These are phyloP conservation scores for Leccinum ponderosum DNA, from an alignment of 1,284 basidiomycete genomes.

Conservation along the genomic window DNA sequence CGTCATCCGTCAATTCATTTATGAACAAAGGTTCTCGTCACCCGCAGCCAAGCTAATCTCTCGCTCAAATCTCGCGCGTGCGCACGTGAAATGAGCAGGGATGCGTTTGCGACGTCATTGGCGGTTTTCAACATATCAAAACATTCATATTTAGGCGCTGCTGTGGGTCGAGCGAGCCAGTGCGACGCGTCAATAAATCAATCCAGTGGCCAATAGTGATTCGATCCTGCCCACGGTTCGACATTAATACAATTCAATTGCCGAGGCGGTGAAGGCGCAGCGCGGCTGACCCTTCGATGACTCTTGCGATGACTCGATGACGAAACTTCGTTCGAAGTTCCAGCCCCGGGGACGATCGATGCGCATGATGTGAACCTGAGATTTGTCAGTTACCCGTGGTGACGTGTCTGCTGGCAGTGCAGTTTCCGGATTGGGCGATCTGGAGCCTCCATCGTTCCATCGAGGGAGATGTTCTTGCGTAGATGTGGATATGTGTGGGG, in stretches of 20 bases:
- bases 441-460: neutral
- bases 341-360: conserved; percentile 3
- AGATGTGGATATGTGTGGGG: neutral
- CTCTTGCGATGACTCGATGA: neutral
- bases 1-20: conserved; percentile 6
- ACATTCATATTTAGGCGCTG: neutral
- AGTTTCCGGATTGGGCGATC: conserved; percentile 8
- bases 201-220: neutral
- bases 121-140: neutral
- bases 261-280: neutral
- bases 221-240: neutral
- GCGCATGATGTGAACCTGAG: neutral
- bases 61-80: neutral
- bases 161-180: neutral
- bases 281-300: neutral
- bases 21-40: neutral
- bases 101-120: neutral
- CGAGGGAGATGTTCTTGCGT: neutral
- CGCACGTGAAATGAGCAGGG: neutral
- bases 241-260: neutral
- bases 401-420: conserved; percentile 2
- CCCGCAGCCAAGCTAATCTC: neutral
- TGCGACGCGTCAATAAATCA: neutral
- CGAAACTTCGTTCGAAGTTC: neutral
- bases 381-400: neutral